Evolutionary conservation across 2,329 filamentous ascomycete species (phyloP), one percentile per base, ranked within the genome.

Genomic region (Cytospora mali): DNA sequence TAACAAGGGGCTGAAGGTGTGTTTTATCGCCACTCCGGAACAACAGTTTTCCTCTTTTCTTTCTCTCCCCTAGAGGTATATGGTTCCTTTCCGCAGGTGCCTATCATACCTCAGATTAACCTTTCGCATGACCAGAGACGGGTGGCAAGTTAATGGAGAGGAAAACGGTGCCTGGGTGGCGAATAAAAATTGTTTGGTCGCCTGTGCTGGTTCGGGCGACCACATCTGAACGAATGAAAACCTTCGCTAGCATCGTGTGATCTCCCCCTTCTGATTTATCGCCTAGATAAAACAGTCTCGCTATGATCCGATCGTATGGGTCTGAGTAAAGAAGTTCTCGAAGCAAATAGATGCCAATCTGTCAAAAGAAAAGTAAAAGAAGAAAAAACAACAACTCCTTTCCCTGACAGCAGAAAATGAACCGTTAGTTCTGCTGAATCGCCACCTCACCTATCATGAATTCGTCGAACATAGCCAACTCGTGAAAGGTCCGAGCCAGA

Each of bases 381-480:
- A n/a, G n/a, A n/a, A n/a, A n/a, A n/a, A n/a, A n/a, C n/a, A n/a
- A n/a, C n/a, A n/a, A n/a, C n/a, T 11, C 42, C n/a, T 23, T 23
- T 4, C n/a, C 9, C n/a, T 23, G 42, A 46, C 21, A 46, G n/a
- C 21, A 18, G 11, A n/a, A 23, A 10, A 13, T 6, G 42, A 13
- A 46, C 42, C 21, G n/a, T 46, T 46, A 46, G 42, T 23, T 23
- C 10, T 46, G n/a, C n/a, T 46, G 42, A 10, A 21, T 46, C 42
- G 42, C 42, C 42, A 23, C 42, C 35, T 54, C 35, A 31, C 49
- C 48, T 3, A 28, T 60, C 35, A 25, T 49, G 14, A 62, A 46
- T 16, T 56, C 55, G 14, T 64, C 53, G 23, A 57, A 54, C 53
- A 64, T 61, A 21, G 39, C 62, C 14, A 62, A 6, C 52, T 62